These are phyloP conservation scores for Scheffersomyces stipitis DNA, from an alignment of 805 yeast genomes.

Conservation along the genomic window DNA sequence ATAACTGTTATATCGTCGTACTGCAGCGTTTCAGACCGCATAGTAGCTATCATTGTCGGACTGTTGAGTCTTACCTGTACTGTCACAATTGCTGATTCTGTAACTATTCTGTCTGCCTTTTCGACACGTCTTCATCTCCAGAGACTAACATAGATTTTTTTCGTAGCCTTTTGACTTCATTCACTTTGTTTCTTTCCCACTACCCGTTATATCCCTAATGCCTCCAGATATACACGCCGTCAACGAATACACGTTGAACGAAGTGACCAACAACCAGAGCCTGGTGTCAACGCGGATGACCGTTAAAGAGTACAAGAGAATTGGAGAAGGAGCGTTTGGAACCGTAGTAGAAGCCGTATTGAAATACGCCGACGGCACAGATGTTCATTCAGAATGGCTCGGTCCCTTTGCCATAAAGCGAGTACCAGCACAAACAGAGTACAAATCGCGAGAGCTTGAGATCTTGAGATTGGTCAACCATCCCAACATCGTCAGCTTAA, in stretches of 20 bases:
- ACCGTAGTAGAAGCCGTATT: conserved; percentile 75
- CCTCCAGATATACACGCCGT: conserved; percentile 2
- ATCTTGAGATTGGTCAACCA: conserved; percentile 72
- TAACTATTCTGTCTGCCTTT: too few species aligned
- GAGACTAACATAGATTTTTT: too few species aligned
- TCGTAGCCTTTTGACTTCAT: too few species aligned
- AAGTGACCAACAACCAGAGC: conserved; percentile 61
- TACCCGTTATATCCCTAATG: too few species aligned
- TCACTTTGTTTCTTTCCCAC: too few species aligned
- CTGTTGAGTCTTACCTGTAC: too few species aligned
- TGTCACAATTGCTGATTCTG: too few species aligned
- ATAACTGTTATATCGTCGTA: too few species aligned
- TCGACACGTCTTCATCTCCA: too few species aligned
- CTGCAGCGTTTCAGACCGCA: too few species aligned
- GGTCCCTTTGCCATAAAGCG: conserved; percentile 86
- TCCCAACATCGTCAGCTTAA: conserved; percentile 72
- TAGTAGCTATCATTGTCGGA: too few species aligned
- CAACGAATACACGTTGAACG: conserved; percentile 35
- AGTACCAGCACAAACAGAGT: conserved; percentile 86
- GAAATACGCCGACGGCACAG: conserved; percentile 24
- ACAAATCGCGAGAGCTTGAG: conserved; percentile 78
- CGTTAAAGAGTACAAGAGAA: conserved; percentile 67
- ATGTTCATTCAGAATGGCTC: conserved; percentile 44
- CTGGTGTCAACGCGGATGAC: conserved; percentile 59
- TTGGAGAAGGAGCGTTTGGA: conserved; percentile 88